Evolutionary conservation across 208 protist genomes (phyloP), one percentile per base, ranked within the genome.

Genomic region (Leishmania major): DNA sequence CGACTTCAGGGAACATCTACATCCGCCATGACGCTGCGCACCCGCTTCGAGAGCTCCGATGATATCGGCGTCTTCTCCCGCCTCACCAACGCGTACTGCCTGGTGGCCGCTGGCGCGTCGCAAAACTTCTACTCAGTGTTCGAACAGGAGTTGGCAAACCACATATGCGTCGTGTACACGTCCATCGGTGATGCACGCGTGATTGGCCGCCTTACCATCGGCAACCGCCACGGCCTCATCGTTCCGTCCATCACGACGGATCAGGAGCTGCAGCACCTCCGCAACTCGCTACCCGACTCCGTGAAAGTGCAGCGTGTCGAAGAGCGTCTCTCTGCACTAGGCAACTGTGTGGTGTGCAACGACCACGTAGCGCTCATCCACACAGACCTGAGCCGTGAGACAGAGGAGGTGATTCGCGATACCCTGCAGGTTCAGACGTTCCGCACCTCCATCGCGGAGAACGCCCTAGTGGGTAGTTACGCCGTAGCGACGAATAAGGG

Each of bases 311-410:
- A 99, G 87, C 95, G 98, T 28, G 96, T 99, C 19, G 99, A 99
- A 88, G 99, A 99, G 91, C 92, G 98, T 37, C 96, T 99, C 13
- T 99, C 98, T 28, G 99, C 99, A 19, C 91, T 99, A 25, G 99
- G 99, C 72, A 99, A 99, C 90, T 98, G 97, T 72, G 99, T 99
- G 72, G 98, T 98, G 3, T 99, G 97, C 85, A 99, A 99, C 91
- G 99, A 99, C 87, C 98, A 99, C 85, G 99, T 99, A 51, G 99
- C 99, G 6, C 93, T 99, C 7, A 96, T 99, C 70, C 99, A 99
- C 88, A 99, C 99, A 59, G 99, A 99, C 75, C 77, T 99, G 25
- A 99, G 99, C 84, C 91, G 96, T 35, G 99, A 99, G 82, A 99
- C 99, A 47, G 99, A 99, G 90, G 99, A 99, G 86, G 99, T 99